These are phyloP conservation scores for Cyberlindnera veronae DNA, from an alignment of 805 yeast genomes.

Conservation along the genomic window DNA sequence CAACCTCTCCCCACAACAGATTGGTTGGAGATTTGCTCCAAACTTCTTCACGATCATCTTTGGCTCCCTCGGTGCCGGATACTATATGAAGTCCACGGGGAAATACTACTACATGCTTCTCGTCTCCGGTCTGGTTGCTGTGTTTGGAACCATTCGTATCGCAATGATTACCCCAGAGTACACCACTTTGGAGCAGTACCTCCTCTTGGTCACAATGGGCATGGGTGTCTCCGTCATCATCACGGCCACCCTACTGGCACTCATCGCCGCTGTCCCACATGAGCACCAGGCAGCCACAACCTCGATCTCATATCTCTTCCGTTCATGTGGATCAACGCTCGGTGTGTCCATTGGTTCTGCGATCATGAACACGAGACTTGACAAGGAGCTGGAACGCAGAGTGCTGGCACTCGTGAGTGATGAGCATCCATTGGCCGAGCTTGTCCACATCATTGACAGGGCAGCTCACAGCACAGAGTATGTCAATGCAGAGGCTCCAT, in stretches of 20 bases:
- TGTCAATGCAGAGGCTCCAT: constrained; percentile 49
- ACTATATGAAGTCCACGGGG: constrained; percentile 62
- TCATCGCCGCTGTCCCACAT: constrained; percentile 69
- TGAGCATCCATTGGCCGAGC: constrained; percentile 35
- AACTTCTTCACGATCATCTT: constrained; percentile 55
- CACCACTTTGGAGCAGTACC: constrained; percentile 39
- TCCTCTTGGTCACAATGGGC: constrained; percentile 47
- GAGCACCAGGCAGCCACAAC: constrained; percentile 66
- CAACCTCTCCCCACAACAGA: constrained; percentile 48
- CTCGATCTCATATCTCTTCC: constrained; percentile 61
- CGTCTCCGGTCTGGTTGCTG: constrained; percentile 38
- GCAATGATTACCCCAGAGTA: constrained; percentile 31
- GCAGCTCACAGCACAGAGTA: constrained; percentile 59
- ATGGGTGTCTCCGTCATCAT: constrained; percentile 55
- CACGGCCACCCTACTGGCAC: constrained; percentile 62
- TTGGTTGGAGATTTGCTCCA: constrained; percentile 59
- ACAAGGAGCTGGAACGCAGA: constrained; percentile 24
- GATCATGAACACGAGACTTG: constrained; percentile 49
- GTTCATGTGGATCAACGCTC: constrained; percentile 63
- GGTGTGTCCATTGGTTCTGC: constrained; percentile 66
- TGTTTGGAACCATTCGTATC: constrained; percentile 43
- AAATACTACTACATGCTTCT: constrained; percentile 48
- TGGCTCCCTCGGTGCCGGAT: constrained; percentile 62
- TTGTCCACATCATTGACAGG: constrained; percentile 42
- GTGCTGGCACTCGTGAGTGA: constrained; percentile 34